phyloP scores from a whole-genome alignment of 345 rosid genomes.

The Jatropha curcas region DNA sequence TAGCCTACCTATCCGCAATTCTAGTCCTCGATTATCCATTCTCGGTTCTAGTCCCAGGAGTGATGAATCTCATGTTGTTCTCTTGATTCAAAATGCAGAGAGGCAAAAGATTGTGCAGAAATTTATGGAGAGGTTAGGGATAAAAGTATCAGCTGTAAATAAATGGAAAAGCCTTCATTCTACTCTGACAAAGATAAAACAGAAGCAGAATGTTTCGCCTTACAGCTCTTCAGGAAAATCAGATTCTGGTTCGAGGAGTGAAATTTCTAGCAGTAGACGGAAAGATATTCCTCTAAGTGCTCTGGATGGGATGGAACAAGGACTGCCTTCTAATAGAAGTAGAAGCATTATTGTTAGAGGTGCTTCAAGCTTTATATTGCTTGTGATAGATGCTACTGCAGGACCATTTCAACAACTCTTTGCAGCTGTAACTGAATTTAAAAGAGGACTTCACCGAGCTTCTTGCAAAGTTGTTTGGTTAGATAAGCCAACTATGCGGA shows the following conservation, averaged over 20 bases:
- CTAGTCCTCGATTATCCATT: slow-evolving; percentile 43
- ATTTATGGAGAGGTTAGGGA: slow-evolving; percentile 52
- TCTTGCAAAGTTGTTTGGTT: slow-evolving; percentile 70
- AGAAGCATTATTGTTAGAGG: slow-evolving; percentile 7
- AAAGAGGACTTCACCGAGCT: slow-evolving; percentile 32
- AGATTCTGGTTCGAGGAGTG: slow-evolving; percentile 43
- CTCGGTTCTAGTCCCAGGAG: slow-evolving; percentile 43
- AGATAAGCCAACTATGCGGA: slow-evolving; percentile 40
- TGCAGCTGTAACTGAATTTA: slow-evolving; percentile 44
- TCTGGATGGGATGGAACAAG: slow-evolving; percentile 52
- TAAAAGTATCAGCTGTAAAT: slow-evolving; percentile 45
- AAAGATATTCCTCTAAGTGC: slow-evolving; percentile 51
- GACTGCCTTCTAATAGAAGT: slow-evolving; percentile 23
- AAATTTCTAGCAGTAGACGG: slow-evolving; percentile 29
- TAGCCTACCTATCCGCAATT: slow-evolving; percentile 23
- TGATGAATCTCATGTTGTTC: slow-evolving; percentile 70
- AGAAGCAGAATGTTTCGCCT: slow-evolving; percentile 38
- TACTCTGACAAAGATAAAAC: slow-evolving; percentile 36
- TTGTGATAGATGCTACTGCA: slow-evolving; percentile 57
- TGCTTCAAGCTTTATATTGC: slow-evolving; percentile 34
- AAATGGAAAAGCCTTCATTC: slow-evolving; percentile 45
- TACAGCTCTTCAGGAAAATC: slow-evolving; percentile 44
- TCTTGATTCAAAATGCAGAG: slow-evolving; percentile 51
- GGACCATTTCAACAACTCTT: slow-evolving; percentile 45
- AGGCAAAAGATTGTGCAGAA: slow-evolving; percentile 49